These are phyloP conservation scores for Silene vulgaris DNA, from an alignment of 179 eudicot genomes.

Conservation along the genomic window DNA sequence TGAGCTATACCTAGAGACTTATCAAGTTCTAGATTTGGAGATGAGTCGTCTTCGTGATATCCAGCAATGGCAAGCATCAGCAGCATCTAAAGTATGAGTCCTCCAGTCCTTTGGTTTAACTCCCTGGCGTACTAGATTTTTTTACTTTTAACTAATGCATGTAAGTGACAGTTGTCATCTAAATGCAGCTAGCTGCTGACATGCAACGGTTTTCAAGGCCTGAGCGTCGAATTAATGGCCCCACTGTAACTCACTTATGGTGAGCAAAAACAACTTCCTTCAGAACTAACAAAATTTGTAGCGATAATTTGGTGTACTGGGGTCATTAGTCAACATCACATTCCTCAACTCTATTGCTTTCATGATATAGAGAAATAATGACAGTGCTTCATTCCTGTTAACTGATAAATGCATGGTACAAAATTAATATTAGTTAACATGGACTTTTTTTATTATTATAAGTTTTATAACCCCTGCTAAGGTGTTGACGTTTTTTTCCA, in stretches of 20 bases:
- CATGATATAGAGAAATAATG: not conserved
- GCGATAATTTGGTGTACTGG: not conserved
- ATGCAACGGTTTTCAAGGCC: conserved; percentile 99
- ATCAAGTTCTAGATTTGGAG: conserved; percentile 96
- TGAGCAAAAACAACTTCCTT: conserved; percentile 22
- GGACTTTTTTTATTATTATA: not conserved
- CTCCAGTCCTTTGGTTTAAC: conserved; percentile 17
- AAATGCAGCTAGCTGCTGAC: conserved; percentile 86
- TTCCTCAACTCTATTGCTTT: not conserved
- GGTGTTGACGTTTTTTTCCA: not conserved
- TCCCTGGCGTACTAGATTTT: conserved; percentile 13
- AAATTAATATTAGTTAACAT: not conserved
- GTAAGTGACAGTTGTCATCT: conserved; percentile 20
- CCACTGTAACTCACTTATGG: conserved; percentile 96
- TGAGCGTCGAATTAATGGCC: conserved; percentile 95
- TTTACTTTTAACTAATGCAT: conserved; percentile 18
- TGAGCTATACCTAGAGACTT: conserved; percentile 90
- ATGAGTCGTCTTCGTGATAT: conserved; percentile 99
- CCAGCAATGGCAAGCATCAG: conserved; percentile 95
- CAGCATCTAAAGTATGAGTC: conserved; percentile 72
- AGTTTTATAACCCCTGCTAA: not conserved
- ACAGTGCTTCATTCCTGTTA: not conserved
- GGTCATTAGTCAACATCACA: not conserved
- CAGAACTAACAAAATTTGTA: not conserved
- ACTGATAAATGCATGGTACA: conserved; percentile 5